Conservation (phyloP, 257 asterid genomes). For the Primulina tabacum region DNA sequence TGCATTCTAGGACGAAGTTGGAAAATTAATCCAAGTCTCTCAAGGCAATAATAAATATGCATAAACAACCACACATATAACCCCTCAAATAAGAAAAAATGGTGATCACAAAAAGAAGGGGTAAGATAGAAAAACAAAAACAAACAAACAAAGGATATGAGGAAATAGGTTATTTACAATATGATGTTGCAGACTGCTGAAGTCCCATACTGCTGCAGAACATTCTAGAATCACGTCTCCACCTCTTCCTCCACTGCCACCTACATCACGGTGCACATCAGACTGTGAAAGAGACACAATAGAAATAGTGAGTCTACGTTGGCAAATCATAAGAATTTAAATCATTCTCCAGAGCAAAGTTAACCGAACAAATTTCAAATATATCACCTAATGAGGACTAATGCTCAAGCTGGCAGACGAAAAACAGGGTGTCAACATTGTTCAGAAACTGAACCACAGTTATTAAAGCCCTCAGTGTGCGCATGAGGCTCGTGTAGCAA, state of each 20-base stretch:
- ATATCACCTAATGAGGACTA: background rate
- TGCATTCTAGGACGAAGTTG: constrained; percentile 55
- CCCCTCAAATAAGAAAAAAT: constrained; percentile 6
- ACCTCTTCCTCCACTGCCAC: constrained; percentile 95
- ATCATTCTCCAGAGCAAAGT: constrained; percentile 12
- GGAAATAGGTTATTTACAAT: constrained; percentile 46
- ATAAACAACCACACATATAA: constrained; percentile 12
- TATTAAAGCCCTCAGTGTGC: background rate
- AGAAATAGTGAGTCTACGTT: constrained; percentile 1
- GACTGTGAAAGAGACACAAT: constrained; percentile 17
- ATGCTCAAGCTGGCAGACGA: background rate
- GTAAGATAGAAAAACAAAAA: background rate
- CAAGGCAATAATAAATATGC: constrained; percentile 13
- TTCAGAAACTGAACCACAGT: constrained; percentile 1
- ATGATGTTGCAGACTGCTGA: constrained; percentile 88
- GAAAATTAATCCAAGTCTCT: constrained; percentile 15
- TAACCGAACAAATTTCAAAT: background rate
- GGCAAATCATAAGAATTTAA: constrained; percentile 15
- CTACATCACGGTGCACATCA: constrained; percentile 38
- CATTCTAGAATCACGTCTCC: constrained; percentile 90
- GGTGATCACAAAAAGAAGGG: background rate
- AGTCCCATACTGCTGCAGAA: constrained; percentile 80
- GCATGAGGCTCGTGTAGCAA: background rate
- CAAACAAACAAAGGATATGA: background rate
- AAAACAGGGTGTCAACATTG: constrained; percentile 4